phyloP scores from a whole-genome alignment of 108 stramenopile genomes.

The Nitzschia sp. region DNA sequence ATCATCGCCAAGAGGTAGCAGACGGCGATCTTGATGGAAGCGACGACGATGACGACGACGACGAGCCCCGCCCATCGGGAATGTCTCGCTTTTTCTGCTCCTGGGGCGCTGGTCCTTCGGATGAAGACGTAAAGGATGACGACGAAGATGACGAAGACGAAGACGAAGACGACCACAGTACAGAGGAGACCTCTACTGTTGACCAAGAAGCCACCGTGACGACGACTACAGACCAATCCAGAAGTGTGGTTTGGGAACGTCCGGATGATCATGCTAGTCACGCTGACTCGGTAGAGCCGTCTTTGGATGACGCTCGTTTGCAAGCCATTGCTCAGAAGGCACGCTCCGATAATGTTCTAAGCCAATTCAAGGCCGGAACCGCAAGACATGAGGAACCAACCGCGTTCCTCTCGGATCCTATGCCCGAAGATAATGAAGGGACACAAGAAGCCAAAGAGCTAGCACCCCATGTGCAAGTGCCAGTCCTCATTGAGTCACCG shows the following conservation, averaged over 20 bases:
- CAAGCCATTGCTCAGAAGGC: slow-evolving; percentile 1
- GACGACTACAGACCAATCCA: too few relatives aligned
- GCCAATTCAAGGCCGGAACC: too few relatives aligned
- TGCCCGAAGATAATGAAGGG: too few relatives aligned
- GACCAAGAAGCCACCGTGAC: too few relatives aligned
- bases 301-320: neutral
- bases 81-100: neutral
- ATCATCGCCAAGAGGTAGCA: too few relatives aligned
- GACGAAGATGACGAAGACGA: slow-evolving; percentile 1
- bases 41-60: too few relatives aligned
- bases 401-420: too few relatives aligned
- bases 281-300: neutral
- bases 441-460: neutral
- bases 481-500: too few relatives aligned
- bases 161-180: neutral
- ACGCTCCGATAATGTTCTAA: neutral
- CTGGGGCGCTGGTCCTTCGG: neutral
- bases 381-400: too few relatives aligned
- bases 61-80: neutral
- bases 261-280: neutral
- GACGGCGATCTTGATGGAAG: too few relatives aligned
- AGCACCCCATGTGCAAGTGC: too few relatives aligned
- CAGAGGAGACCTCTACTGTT: too few relatives aligned
- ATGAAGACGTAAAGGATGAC: neutral
- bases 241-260: slow-evolving; percentile 8